These are phyloP conservation scores for Nyctanthes arbortristis DNA, from an alignment of 257 asterid species.

Conservation along the genomic window DNA sequence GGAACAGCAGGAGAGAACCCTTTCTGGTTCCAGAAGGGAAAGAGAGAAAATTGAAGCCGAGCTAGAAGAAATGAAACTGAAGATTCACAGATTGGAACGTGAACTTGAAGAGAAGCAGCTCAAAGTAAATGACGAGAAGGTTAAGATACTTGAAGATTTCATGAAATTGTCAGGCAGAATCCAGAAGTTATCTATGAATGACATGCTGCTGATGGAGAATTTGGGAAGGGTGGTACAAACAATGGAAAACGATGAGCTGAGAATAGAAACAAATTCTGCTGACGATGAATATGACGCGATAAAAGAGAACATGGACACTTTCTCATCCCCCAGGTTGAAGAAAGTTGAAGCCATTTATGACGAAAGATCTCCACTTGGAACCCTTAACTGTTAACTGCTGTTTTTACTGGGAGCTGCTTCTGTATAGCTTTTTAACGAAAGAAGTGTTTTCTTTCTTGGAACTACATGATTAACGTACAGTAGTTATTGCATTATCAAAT, in stretches of 20 bases:
- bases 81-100: conserved; percentile 24
- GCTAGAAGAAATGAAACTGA: conserved; percentile 33
- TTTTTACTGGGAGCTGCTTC: not conserved
- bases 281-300: conserved; percentile 36
- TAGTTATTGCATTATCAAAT: not conserved
- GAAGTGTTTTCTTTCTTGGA: not conserved
- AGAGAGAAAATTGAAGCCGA: conserved; percentile 28
- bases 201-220: conserved; percentile 49
- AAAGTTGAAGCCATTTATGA: conserved; percentile 52
- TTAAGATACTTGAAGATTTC: conserved; percentile 19
- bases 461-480: not conserved
- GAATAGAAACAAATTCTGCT: conserved; percentile 19
- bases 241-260: conserved; percentile 26
- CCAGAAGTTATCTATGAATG: conserved; percentile 41
- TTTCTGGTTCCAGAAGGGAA: conserved; percentile 23
- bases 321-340: conserved; percentile 47
- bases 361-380: conserved; percentile 69
- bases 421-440: not conserved
- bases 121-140: conserved; percentile 30
- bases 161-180: conserved; percentile 41
- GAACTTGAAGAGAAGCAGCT: conserved; percentile 22
- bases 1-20: conserved; percentile 30
- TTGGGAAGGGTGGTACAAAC: conserved; percentile 49
- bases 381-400: conserved; percentile 48
- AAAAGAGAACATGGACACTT: conserved; percentile 54